Percentiles rank a stretch among this genome's conserved stretches.
Evolutionary conservation across 148 eudicot species (phyloP).

Genomic region (Rhododendron simsii): DNA sequence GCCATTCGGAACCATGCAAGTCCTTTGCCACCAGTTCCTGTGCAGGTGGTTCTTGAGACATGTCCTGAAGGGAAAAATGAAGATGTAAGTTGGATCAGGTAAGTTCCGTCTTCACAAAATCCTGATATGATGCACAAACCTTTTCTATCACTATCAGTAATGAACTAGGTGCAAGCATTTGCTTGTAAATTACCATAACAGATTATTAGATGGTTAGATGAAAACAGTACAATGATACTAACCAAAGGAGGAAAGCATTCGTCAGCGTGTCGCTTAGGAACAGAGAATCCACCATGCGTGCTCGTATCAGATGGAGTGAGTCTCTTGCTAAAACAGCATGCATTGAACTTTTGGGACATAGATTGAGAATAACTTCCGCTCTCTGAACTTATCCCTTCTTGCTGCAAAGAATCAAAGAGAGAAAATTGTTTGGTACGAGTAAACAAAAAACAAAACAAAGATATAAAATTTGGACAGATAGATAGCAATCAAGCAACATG

Average conservation of each 20-base stretch:
- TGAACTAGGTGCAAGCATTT: not conserved
- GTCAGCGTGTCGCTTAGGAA: conserved; percentile 20
- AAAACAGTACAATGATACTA: not conserved
- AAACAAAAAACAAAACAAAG: not conserved
- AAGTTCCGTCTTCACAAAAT: not conserved
- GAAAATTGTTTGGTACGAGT: not conserved
- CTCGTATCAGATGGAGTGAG: conserved; percentile 24
- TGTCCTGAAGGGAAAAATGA: conserved; percentile 16
- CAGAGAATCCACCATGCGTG: conserved; percentile 21
- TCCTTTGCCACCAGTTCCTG: conserved; percentile 21
- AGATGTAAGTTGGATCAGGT: not conserved
- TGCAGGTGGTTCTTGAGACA: conserved; percentile 14
- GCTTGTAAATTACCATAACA: not conserved
- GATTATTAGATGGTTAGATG: not conserved
- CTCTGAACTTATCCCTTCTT: not conserved
- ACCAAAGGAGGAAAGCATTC: conserved; percentile 23
- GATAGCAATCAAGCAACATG: not conserved
- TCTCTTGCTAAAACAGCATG: conserved; percentile 13
- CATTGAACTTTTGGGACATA: not conserved
- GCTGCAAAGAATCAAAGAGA: not conserved
- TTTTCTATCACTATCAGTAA: not conserved
- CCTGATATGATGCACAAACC: not conserved
- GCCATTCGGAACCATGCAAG: conserved; percentile 19
- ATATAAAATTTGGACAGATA: not conserved
- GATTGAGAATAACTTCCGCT: not conserved